Evolutionary conservation across 768 basidiomycete species (phyloP), one percentile per base, ranked within the genome.

Genomic region (Hortiboletus flavorubellus): DNA sequence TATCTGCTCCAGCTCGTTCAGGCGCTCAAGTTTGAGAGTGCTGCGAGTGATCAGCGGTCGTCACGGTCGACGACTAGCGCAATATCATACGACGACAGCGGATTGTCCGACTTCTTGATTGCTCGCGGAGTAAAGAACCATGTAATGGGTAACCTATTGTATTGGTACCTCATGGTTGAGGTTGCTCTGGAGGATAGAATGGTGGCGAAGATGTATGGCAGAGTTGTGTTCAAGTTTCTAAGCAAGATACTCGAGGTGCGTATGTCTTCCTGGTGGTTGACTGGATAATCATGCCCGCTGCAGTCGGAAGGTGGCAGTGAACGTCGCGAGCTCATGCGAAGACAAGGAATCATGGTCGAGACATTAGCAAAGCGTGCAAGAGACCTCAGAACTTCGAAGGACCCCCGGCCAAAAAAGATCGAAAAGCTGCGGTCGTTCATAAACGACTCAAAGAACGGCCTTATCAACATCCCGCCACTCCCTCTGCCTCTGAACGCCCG

Each of bases 121-220:
- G 73, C 82, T 7, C 82, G 95, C 21, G 92, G 91, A 16, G 91
- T 93, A 12, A 76, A 81, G 59, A 96, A 96, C 64, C 78, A 78
- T 3, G 80, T 96, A 1, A 76, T 99, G 2, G 97, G 95, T 0
- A 98, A 98, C 63, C 80, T 91, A 26, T 77, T 98, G 59, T 90
- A 96, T 68, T 98, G 97, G 97, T 99, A 98, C 64, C 84, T 98
- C 52, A 93, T 94, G 84, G 95, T 98, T 5, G 97, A 98, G 68
- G 86, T 93, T 16, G 91, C 92, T 21, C 73, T 91, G 43, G 91
- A 94, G 64, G 92, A 94, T 65, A 84, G 85, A 56, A 77, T 85
- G 23, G 84, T 92, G 68, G 90, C 91, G 4, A 94, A 93, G 76
- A 93, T 96, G 89, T 98, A 94, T 62, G 92, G 88, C 5, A 80